Evolutionary conservation across 1,284 basidiomycete genomes (phyloP).

Genomic region (Coniferiporia sulphurascens): DNA sequence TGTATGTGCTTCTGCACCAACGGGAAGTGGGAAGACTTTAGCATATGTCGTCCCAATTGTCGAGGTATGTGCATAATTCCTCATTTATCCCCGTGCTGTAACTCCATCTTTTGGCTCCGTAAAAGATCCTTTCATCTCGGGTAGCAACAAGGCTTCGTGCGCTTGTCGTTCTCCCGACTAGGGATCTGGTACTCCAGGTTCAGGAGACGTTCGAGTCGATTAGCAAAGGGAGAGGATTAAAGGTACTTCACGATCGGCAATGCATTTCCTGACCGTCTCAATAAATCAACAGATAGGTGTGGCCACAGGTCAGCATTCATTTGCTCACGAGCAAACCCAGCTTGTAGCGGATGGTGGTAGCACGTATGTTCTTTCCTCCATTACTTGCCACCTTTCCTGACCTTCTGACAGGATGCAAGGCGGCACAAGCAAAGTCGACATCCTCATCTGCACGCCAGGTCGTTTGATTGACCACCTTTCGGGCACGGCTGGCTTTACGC

Average conservation of each 20-base stretch:
- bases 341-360: slow-evolving; percentile 52
- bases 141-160: slow-evolving; percentile 85
- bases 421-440: slow-evolving; percentile 86
- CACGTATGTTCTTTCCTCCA: slow-evolving; percentile 33
- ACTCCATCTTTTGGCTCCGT: background rate
- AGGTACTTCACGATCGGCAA: slow-evolving; percentile 43
- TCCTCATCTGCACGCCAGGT: slow-evolving; percentile 94
- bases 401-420: slow-evolving; percentile 47
- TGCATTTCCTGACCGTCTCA: background rate
- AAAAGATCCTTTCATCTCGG: slow-evolving; percentile 64
- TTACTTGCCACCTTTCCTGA: slow-evolving; percentile 12
- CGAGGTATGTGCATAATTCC: slow-evolving; percentile 48
- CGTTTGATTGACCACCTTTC: slow-evolving; percentile 91
- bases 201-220: slow-evolving; percentile 86
- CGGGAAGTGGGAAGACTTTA: slow-evolving; percentile 95
- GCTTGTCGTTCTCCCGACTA: slow-evolving; percentile 88
- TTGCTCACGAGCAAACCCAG: slow-evolving; percentile 74
- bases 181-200: slow-evolving; percentile 93
- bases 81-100: slow-evolving; percentile 11
- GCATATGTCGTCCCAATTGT: slow-evolving; percentile 92
- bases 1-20: slow-evolving; percentile 95
- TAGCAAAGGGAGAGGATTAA: slow-evolving; percentile 81
- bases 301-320: slow-evolving; percentile 82
- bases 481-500: slow-evolving; percentile 83
- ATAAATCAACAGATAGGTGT: slow-evolving; percentile 57